Evolutionary conservation across 73 alveolate genomes (phyloP), one percentile per base, ranked within the genome.

Genomic region (Effrenium voratum): DNA sequence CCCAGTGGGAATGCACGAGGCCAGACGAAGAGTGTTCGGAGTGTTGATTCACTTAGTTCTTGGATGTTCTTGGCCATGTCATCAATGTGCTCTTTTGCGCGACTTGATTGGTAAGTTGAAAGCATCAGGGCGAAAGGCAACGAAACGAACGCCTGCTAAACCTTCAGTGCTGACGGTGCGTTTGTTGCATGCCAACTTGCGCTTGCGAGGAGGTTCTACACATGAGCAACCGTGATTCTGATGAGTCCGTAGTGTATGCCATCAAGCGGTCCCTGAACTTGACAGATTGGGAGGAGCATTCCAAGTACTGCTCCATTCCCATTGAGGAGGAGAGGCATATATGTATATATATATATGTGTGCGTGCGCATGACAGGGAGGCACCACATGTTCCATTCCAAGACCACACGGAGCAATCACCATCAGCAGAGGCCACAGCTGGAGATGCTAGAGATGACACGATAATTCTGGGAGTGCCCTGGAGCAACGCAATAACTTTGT

Each of bases 201-300:
- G 32, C 0, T 1, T 0, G 75, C 75, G 40, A 87, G 72, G 95
- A 87, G 45, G 82, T n/a, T 47, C 47, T 87, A 45, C 68, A 87
- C 95, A 87, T 87, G 95, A 22, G 45, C 32, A 26, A 46, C 10
- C 83, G 95, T 15, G 95, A 87, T 44, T 41, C 84, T 13, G 83
- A 87, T 28, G 95, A 87, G 50, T 44, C 95, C 3, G 95, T 87
- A 40, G 70, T 87, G 47, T 87, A 63, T 63, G 68, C 95, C 47
- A 87, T 87, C 84, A 87, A 87, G 68, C 26, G 95, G 44, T 87
- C 95, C 40, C 49, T 87, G 52, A 87, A 87, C 84, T 87, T 55
- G 38, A 60, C 72, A 13, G 95, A 87, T 72, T 87, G 95, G 95
- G 95, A 90, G 57, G 87, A 70, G 16, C 55, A 40, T 55, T 66